phyloP scores from a whole-genome alignment of 2,329 filamentous ascomycete genomes.

The Aspergillus pseudoviridinutans region DNA sequence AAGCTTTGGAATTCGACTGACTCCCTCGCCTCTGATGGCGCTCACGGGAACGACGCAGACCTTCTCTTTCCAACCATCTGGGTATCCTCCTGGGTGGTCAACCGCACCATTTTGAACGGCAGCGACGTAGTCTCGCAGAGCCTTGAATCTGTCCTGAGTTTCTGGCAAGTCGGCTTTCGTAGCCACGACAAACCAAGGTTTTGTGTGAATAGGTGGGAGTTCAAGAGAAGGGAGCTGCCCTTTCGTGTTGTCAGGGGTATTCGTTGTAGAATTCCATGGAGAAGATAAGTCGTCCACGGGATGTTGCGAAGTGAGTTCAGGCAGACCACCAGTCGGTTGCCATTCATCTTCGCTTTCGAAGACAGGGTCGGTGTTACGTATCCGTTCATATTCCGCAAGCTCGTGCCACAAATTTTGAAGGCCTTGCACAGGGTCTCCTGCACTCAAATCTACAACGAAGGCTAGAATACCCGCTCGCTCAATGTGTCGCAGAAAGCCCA shows the following conservation, averaged over 20 bases:
- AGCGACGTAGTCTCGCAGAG: slow-evolving; percentile 67
- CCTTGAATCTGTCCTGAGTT: slow-evolving; percentile 72
- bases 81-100: slow-evolving; percentile 71
- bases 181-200: slow-evolving; percentile 94
- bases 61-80: slow-evolving; percentile 57
- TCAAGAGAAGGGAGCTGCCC: slow-evolving; percentile 44
- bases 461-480: slow-evolving; percentile 89
- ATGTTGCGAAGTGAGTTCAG: slow-evolving; percentile 17
- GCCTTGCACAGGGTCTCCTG: slow-evolving; percentile 72
- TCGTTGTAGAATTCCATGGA: not conserved
- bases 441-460: slow-evolving; percentile 83
- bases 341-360: slow-evolving; percentile 61
- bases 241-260: slow-evolving; percentile 7
- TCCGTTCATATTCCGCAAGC: slow-evolving; percentile 80
- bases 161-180: slow-evolving; percentile 83
- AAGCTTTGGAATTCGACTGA: slow-evolving; percentile 52
- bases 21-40: slow-evolving; percentile 81
- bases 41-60: slow-evolving; percentile 75
- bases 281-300: not conserved
- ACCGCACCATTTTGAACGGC: slow-evolving; percentile 59
- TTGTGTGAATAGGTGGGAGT: slow-evolving; percentile 74
- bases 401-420: slow-evolving; percentile 85
- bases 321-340: slow-evolving; percentile 23
- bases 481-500: slow-evolving; percentile 89
- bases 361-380: slow-evolving; percentile 68